Conservation (phyloP, 208 protist genomes). For the Wallacemonas rigidus region DNA sequence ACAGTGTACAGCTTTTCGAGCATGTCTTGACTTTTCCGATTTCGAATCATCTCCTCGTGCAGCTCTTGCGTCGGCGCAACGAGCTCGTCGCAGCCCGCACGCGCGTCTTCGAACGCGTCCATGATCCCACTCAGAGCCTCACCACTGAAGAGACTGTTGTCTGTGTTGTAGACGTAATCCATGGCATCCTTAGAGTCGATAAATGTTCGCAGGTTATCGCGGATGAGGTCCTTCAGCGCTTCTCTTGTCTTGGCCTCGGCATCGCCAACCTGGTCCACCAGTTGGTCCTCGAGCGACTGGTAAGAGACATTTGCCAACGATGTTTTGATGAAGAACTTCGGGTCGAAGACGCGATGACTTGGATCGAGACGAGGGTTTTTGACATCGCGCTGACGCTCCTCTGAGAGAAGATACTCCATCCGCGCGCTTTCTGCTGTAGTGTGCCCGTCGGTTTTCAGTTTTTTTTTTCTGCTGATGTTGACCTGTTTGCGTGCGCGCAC, state of each 20-base stretch:
- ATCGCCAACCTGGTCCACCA: constrained; percentile 40
- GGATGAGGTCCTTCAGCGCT: constrained; percentile 80
- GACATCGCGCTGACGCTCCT: constrained; percentile 17
- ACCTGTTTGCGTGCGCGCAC: background rate
- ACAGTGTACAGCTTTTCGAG: constrained; percentile 80
- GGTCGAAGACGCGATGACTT: constrained; percentile 75
- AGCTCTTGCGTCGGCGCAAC: constrained; percentile 64
- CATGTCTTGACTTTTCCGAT: constrained; percentile 53
- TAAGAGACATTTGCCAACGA: constrained; percentile 47
- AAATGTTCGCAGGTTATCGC: constrained; percentile 82
- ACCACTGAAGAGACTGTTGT: constrained; percentile 78
- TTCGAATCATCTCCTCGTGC: constrained; percentile 52
- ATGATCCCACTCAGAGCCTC: constrained; percentile 76
- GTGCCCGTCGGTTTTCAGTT: background rate
- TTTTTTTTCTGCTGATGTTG: background rate
- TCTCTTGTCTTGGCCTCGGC: constrained; percentile 48
- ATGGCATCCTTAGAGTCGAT: constrained; percentile 85
- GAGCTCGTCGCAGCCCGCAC: constrained; percentile 49
- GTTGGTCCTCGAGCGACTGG: constrained; percentile 48
- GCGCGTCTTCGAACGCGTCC: constrained; percentile 45
- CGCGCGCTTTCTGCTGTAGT: background rate
- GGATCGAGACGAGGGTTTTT: constrained; percentile 48
- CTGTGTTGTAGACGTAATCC: constrained; percentile 66
- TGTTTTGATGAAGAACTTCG: constrained; percentile 65
- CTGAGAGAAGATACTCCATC: constrained; percentile 36